Base-by-base conservation (phyloP, 1,284 basidiomycete species). In the Xanthoconium separans region DNA sequence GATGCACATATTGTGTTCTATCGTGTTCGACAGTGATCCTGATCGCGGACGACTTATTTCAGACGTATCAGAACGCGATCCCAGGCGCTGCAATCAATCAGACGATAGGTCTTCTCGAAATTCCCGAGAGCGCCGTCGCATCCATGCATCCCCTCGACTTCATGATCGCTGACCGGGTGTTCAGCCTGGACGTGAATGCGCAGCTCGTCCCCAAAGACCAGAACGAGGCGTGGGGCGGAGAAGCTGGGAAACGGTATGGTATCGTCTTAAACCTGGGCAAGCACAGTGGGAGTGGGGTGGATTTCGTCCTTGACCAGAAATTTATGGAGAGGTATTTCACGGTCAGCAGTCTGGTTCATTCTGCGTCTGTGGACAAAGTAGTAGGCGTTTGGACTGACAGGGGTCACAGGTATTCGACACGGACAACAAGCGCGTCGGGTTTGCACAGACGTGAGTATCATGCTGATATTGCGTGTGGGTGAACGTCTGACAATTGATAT, bases 121-220 rank as follows among this genome's bases (percentile, higher is more conserved):
- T 67, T 2, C 58, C 61, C 2, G 0, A 9, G 10, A 40, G 53
- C 3, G 59, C 65, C 20, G 13, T 69, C 18, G 0, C 54, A 0
- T 8, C 2, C 4, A 69, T 68, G 61, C 36, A 54, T 10, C 47
- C 56, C 16, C 65, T 69, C 46, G 44, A 53, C 36, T 66, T 69
- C 43, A 22, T 2, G 8, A 65, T 69, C 7, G 58, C n/a, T 13
- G 57, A 13, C 15, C 27, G 31, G 5, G 31, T 47, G 1, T 59
- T 64, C 43, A 41, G 22, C 31, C 9, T 68, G 57, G 58, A 63
- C 20, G 55, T 58, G 15, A 48, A 57, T n/a, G 62, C 65, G 0
- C 66, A 68, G 22, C 47, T 70, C 4, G 39, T 71, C 29, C 69
- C 65, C 3, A 18, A 30, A 18, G 30, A 45, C 24, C 37, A 68